Conservation (phyloP, 2,329 filamentous ascomycete genomes). For the Claviceps pazoutovae region DNA sequence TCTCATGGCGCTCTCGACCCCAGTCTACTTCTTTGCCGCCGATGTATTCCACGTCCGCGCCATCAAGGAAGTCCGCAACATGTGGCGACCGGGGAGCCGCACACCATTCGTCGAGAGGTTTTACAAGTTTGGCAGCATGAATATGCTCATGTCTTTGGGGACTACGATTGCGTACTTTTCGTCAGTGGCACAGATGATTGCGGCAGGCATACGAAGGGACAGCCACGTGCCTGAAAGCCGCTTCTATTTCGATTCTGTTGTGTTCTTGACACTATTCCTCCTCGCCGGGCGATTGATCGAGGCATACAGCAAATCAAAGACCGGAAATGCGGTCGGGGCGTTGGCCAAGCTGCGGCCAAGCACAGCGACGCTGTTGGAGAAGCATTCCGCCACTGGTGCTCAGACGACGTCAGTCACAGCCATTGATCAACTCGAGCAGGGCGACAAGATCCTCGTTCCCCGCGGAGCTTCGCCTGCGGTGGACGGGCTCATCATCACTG, state of each 20-base stretch:
- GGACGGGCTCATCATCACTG: constrained; percentile 55
- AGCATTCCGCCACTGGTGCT: constrained; percentile 17
- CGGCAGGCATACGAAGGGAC: constrained; percentile 35
- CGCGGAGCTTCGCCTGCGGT: constrained; percentile 75
- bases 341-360: constrained; percentile 65
- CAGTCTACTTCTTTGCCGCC: constrained; percentile 75
- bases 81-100: constrained; percentile 66
- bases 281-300: constrained; percentile 64
- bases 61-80: constrained; percentile 59
- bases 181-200: constrained; percentile 64
- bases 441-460: constrained; percentile 60
- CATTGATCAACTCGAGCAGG: constrained; percentile 61
- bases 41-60: constrained; percentile 73
- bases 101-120: constrained; percentile 63
- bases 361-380: constrained; percentile 56
- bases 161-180: constrained; percentile 80
- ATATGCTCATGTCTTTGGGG: constrained; percentile 78
- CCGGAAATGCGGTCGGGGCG: constrained; percentile 71
- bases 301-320: constrained; percentile 81
- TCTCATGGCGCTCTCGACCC: constrained; percentile 68
- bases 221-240: constrained; percentile 28
- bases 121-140: constrained; percentile 94
- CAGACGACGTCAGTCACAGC: constrained; percentile 29
- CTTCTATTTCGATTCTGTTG: constrained; percentile 84
- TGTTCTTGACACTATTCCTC: constrained; percentile 82